Evolutionary conservation across 2,329 filamentous ascomycete species (phyloP), one percentile per base, ranked within the genome.

Genomic region (Alternaria sp.): DNA sequence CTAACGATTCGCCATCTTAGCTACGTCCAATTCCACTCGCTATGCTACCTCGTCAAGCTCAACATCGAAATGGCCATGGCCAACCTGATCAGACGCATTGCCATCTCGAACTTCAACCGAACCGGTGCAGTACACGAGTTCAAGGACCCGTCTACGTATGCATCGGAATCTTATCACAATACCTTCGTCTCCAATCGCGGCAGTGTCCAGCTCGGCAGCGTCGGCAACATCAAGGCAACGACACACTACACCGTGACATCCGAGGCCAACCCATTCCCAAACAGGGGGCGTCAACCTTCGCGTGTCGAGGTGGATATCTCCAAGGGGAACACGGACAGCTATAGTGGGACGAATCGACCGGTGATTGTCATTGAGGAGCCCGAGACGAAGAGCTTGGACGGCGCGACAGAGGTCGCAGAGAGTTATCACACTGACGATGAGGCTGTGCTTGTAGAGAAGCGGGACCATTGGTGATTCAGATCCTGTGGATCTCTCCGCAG

Each of bases 11-110:
- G 26, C 19, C 26, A 52, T 26, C 8, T 46, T 44, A 75, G 70
- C 13, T 84, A 83, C 69, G 73, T 83, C 28, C 81, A 83, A 65
- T 81, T 83, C 64, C 81, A 83, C 55, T 83, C 83, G 1, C 70
- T 85, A 2, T 82, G 77, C 7, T 84, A 82, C 65, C 72, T 82
- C 40, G 67, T 81, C 64, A 84, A 84, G 64, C 73, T 84, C 6
- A 74, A 82, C 61, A 83, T 85, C 68, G 82, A 80, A 60, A 72
- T 78, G 69, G 67, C 67, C 30, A 79, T 78, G 72, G 75, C 77
- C 23, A 67, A 74, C 44, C 55, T 79, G 61, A 71, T 66, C 57
- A 72, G 66, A 54, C 46, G 72, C 61, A 68, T 70, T 11, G 50
- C 23, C n/a, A 46, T 36, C 21, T 58, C 60, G 15, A 57, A 59